Evolutionary conservation across 805 yeast species (phyloP), one percentile per base, ranked within the genome.

Genomic region (Teunomyces tritomae): DNA sequence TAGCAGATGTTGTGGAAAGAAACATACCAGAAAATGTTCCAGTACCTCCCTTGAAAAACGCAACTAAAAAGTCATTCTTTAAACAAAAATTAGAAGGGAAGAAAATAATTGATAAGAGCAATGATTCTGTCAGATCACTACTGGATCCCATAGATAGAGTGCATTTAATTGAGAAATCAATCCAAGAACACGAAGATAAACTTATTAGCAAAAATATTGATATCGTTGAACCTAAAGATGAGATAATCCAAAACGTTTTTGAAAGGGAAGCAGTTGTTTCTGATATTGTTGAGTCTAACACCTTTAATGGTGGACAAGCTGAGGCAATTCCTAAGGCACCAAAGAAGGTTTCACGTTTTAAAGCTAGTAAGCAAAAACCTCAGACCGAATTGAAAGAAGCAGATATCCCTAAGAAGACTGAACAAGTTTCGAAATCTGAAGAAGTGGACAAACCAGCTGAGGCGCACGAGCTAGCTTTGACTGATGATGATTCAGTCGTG

Each of bases 401-500:
- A 8, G 17, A 28, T 8, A 10, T 40, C 28, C 30, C 32, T 13
- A 39, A 30, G 39, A 20, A 28, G 14, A 6, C 27, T 8, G 14
- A 26, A 37, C 7, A 28, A 11, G 28, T n/a, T 14, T 6, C 16
- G 17, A 26, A 11, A 10, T 13, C 28, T 14, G 58, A 51, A 34
- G 56, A 30, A 7, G 11, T 20, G 6, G 17, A 24, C 5, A n/a
- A 11, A 32, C 61, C 11, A 50, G 54, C 24, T 1, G 1, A 5
- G 24, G 24, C 6, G 24, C 24, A 34, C 64, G 62, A 24, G 63
- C 73, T 3, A 49, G 63, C 0, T 51, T 26, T 20, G 7, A 4
- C 6, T 5, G 32, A 20, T 2, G 14, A 27, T n/a, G n/a, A 49
- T 51, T 0, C 52, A 14, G 43, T 29, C 6, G 24, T 28, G 11